Conservation (phyloP, 192 early-diverging fungal species). For the Podila epicladia region DNA sequence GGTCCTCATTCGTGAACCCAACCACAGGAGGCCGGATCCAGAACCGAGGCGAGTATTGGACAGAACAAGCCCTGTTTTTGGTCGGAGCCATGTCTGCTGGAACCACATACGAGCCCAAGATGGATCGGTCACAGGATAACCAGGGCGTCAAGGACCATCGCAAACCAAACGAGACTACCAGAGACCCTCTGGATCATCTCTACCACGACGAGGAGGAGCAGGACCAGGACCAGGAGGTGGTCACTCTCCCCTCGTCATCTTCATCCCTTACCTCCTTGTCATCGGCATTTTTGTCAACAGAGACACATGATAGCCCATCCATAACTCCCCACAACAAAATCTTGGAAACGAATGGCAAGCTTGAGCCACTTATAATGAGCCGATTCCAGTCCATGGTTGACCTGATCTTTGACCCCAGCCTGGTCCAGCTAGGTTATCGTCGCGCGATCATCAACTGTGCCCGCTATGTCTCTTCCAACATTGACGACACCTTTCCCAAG, state of each 20-base stretch:
- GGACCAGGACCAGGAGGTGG: not conserved
- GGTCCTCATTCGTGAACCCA: not conserved
- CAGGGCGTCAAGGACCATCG: not conserved
- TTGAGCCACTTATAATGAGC: constrained; percentile 18
- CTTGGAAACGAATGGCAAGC: not conserved
- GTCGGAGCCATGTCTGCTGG: constrained; percentile 28
- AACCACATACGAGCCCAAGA: constrained; percentile 24
- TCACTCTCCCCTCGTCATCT: not conserved
- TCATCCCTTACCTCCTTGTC: not conserved
- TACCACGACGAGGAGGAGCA: not conserved
- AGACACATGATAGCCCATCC: too few species aligned
- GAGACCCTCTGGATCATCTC: not conserved
- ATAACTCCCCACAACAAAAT: not conserved
- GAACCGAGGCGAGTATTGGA: constrained; percentile 27
- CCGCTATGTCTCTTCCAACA: constrained; percentile 42
- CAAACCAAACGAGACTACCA: too few species aligned
- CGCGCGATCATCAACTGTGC: constrained; percentile 50
- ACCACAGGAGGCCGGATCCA: constrained; percentile 4
- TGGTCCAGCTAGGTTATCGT: constrained; percentile 30
- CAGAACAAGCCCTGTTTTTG: constrained; percentile 25
- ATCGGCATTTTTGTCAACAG: not conserved
- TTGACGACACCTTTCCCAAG: constrained; percentile 24
- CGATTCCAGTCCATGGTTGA: constrained; percentile 37
- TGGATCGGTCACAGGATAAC: not conserved
- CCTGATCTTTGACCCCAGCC: constrained; percentile 36